Base-by-base conservation (phyloP, 306 rosid genomes). In the Vigna trinervia region DNA sequence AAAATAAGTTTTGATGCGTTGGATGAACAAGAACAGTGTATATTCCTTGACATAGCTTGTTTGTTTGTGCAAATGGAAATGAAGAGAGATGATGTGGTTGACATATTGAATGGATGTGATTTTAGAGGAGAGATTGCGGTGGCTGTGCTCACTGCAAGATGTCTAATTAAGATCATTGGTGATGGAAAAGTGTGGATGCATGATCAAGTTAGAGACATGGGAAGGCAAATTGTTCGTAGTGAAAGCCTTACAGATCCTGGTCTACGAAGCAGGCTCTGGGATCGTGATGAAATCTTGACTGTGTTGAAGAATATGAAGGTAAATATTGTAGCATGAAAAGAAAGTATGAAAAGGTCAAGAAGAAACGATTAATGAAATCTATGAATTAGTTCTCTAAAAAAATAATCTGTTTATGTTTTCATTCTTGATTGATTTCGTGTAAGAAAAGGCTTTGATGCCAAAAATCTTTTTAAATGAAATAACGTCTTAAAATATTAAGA, bases 121-220 rank as follows among this genome's bases (percentile, higher is more conserved):
- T 86, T 86, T 56, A 57, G 54, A 15, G 90, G 84, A 50, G 92
- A 90, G 74, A 70, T 36, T 43, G 88, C 73, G 36, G 19, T 88
- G 9, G 26, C 77, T 12, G 80, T 54, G 2, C 89, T 90, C 20
- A 34, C 73, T 3, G 69, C 83, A 51, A 90, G 75, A 74, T 90
- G 90, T n/a, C 78, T 90, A 2, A 77, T 87, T 19, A 90, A 86
- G 68, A 67, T 88, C 36, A 57, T 34, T 19, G 28, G 4, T n/a
- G 81, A 79, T 23, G 34, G 34, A 13, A 32, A 47, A 0, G 0
- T 90, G 52, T 88, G 90, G 90, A 79, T 90, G 89, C 94, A 90
- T 15, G 94, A 90, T 72, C 92, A 86, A 60, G 39, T 90, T 74
- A 84, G 90, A 74, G 92, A 88, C 76, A 86, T 88, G 92, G 95